Evolutionary conservation across 2,329 filamentous ascomycete genomes (phyloP).

Genomic region (Epicoccum sorghinum): DNA sequence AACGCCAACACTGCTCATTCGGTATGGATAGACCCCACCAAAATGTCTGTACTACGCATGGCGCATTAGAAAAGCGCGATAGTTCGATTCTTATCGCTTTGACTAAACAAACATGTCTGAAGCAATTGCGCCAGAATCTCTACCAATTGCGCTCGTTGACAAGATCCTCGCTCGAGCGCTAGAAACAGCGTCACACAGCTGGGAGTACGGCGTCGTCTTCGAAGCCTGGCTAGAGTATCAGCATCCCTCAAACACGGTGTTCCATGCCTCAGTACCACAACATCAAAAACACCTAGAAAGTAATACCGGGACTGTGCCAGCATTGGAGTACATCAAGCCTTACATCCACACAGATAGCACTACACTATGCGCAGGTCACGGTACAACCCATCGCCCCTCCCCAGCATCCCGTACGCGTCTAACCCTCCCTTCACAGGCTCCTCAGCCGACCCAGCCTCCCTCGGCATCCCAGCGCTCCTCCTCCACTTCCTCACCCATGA

Average conservation of each 20-base stretch:
- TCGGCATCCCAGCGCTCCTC: conserved; percentile 54
- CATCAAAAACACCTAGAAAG: conserved; percentile 32
- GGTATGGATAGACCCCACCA: background rate
- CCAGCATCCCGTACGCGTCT: background rate
- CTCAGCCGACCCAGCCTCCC: conserved; percentile 53
- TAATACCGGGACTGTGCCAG: conserved; percentile 28
- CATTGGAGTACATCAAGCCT: conserved; percentile 45
- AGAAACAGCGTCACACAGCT: conserved; percentile 45
- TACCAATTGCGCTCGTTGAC: conserved; percentile 5
- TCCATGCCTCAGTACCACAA: conserved; percentile 46
- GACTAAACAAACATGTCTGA: no score
- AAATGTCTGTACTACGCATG: background rate
- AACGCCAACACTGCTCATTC: background rate
- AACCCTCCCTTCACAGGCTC: conserved; percentile 22
- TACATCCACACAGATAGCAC: conserved; percentile 37
- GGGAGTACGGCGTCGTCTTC: conserved; percentile 51
- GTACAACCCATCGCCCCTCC: conserved; percentile 16
- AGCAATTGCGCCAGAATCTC: no score
- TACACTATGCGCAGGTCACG: conserved; percentile 45
- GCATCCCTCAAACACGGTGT: conserved; percentile 46
- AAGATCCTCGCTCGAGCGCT: conserved; percentile 36
- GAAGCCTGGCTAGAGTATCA: conserved; percentile 52
- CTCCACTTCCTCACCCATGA: conserved; percentile 44
- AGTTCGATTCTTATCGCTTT: no score
- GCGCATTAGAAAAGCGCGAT: no score